Evolutionary conservation across 164 flowering plant genomes (phyloP), one percentile per base, ranked within the genome.

Genomic region (Vitis riparia): DNA sequence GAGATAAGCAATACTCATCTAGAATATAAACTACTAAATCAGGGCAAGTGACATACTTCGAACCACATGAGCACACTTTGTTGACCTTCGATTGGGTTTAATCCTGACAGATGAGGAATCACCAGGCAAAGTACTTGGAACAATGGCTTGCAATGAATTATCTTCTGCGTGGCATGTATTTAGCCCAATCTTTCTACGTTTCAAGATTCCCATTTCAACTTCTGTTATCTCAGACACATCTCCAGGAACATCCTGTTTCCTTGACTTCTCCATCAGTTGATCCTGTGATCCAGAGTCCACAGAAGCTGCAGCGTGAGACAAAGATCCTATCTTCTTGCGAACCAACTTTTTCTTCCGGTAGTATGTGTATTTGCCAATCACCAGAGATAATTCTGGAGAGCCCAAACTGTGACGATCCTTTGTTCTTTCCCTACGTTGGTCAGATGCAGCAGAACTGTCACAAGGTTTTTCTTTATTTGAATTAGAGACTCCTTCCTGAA

Each of bases 341-440:
- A 14, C 56, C 61, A 64, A 62, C 72, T 78, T 88, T 75, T 81
- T 91, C 87, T 87, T 88, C 49, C 92, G 89, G 74, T 71, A 73
- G 77, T 87, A 85, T 23, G 81, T 86, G 68, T 81, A 77, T 62
- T 83, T 83, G 12, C 84, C 87, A 57, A n/a, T 64, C 65, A 65
- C 65, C 11, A 69, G 55, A 66, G 88, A 69, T 52, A 37, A 53
- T 53, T 70, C 70, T 44, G 84, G 72, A 59, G 76, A 62, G 67
- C 68, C 76, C 47, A 59, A 47, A 68, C 44, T 63, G 15, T 59
- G 29, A 30, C 59, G 16, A 59, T 56, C 65, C 63, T 29, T 78
- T 70, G 76, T 68, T 23, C 74, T 75, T 64, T 83, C 79, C 57
- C 30, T 51, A 53, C 51, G 69, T 56, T 63, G 75, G 44, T 68